Conservation (phyloP, 140 eudicot species). For the Anethum foeniculum region DNA sequence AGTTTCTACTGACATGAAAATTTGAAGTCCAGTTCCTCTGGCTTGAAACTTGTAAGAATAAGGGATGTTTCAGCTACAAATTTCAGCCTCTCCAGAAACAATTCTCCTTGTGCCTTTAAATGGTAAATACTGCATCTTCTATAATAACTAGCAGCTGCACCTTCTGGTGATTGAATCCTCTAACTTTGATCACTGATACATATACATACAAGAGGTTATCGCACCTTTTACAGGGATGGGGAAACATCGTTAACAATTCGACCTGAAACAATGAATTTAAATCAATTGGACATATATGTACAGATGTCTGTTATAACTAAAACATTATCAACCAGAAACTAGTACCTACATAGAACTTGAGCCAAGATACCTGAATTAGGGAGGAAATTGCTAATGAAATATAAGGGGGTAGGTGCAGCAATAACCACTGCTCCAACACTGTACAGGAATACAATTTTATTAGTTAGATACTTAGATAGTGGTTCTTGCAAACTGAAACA, state of each 20-base stretch:
- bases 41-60: neutral
- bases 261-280: neutral
- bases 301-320: neutral
- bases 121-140: neutral
- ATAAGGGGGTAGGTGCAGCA: conserved; percentile 90
- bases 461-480: neutral
- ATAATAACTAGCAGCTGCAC: neutral
- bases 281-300: neutral
- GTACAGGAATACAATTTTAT: conserved; percentile 19
- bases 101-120: neutral
- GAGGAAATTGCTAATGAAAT: conserved; percentile 51
- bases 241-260: neutral
- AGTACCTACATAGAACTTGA: neutral
- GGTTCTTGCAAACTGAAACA: neutral
- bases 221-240: neutral
- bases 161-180: neutral
- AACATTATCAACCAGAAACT: neutral
- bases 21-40: neutral
- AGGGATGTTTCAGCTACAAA: neutral
- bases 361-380: conserved; percentile 32
- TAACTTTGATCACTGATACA: neutral
- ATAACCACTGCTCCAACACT: conserved; percentile 96
- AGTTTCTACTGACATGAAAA: neutral
- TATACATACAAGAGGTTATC: neutral
- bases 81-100: neutral